phyloP scores from a whole-genome alignment of 257 asterid species.

The Nicotiana otophora region DNA sequence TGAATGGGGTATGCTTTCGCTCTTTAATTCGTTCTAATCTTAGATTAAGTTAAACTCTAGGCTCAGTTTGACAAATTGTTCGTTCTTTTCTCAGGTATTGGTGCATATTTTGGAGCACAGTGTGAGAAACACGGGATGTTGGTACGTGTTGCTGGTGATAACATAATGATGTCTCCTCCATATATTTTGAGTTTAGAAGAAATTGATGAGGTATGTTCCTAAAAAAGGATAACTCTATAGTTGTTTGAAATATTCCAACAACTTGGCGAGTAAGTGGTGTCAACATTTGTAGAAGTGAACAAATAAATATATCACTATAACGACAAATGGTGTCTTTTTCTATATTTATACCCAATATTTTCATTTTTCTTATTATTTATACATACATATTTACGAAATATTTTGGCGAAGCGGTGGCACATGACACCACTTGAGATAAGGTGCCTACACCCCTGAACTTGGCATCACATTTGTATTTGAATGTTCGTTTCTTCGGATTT shows the following conservation, averaged over 20 bases:
- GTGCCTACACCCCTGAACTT: not conserved
- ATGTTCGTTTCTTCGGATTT: not conserved
- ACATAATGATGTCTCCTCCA: conserved; percentile 90
- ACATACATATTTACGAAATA: too few species aligned
- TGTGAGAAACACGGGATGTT: conserved; percentile 83
- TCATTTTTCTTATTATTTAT: too few species aligned
- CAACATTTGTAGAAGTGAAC: too few species aligned
- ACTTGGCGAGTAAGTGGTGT: too few species aligned
- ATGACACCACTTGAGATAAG: too few species aligned
- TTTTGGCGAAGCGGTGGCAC: too few species aligned
- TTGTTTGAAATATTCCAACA: not conserved
- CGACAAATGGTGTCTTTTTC: too few species aligned
- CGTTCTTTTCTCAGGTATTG: conserved; percentile 41
- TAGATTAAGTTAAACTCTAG: not conserved
- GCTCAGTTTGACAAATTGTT: not conserved
- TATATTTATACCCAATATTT: too few species aligned
- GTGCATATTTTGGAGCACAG: conserved; percentile 77
- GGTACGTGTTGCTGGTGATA: conserved; percentile 83
- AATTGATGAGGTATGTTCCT: conserved; percentile 51
- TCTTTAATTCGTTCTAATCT: not conserved
- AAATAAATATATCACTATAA: too few species aligned
- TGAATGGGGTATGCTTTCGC: conserved; percentile 63
- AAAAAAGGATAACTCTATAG: not conserved
- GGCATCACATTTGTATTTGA: not conserved
- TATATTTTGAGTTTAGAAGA: conserved; percentile 62